Conservation (phyloP, 345 rosid species). For the Hevea brasiliensis region DNA sequence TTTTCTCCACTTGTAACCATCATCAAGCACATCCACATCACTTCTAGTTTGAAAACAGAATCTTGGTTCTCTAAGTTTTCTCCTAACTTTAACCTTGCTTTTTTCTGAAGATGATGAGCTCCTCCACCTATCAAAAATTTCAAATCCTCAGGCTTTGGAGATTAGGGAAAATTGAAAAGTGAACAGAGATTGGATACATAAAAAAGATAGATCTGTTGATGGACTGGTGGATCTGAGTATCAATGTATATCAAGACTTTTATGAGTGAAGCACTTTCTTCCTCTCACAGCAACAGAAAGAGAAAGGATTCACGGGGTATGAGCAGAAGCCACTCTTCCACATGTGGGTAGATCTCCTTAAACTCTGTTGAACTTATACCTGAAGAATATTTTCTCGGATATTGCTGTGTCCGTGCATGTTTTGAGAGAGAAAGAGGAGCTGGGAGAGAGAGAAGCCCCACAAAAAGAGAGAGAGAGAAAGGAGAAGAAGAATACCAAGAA, state of each 20-base stretch:
- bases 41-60: slow-evolving; percentile 98
- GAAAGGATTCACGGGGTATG: slow-evolving; percentile 5
- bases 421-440: neutral
- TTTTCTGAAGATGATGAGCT: slow-evolving; percentile 65
- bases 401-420: slow-evolving; percentile 9
- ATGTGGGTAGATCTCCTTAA: slow-evolving; percentile 28
- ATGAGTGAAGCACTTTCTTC: slow-evolving; percentile 11
- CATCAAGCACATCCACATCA: slow-evolving; percentile 93
- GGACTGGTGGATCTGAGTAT: slow-evolving; percentile 26
- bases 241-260: slow-evolving; percentile 35
- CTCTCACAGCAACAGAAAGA: neutral
- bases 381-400: slow-evolving; percentile 19
- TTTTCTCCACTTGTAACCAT: slow-evolving; percentile 97
- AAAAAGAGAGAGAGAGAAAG: neutral
- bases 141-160: neutral
- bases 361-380: slow-evolving; percentile 16
- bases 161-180: neutral
- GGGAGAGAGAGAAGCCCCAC: neutral
- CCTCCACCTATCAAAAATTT: slow-evolving; percentile 64
- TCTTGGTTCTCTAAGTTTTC: slow-evolving; percentile 96
- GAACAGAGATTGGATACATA: neutral
- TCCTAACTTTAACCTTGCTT: slow-evolving; percentile 72
- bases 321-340: slow-evolving; percentile 23
- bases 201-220: slow-evolving; percentile 24
- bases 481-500: slow-evolving; percentile 19